Evolutionary conservation across 257 asterid genomes (phyloP).

Genomic region (Rauvolfia tetraphylla): DNA sequence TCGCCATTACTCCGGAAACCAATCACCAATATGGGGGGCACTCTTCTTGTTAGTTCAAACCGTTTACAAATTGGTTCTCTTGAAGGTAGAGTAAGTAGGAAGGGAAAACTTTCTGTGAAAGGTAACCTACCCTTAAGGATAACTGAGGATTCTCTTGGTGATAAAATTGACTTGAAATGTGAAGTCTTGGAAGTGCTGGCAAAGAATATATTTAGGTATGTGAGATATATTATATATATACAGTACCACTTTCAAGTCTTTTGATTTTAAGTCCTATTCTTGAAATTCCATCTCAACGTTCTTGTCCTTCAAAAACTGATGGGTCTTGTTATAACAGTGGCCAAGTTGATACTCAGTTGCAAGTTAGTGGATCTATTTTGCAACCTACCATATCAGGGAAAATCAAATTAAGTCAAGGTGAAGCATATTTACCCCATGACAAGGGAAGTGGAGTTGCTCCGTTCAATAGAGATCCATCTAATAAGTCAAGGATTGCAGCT

Average conservation of each 20-base stretch:
- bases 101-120: slow-evolving; percentile 81
- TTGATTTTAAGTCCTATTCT: not conserved
- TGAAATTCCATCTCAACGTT: not conserved
- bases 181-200: slow-evolving; percentile 97
- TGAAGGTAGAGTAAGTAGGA: slow-evolving; percentile 97
- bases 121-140: slow-evolving; percentile 82
- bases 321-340: slow-evolving; percentile 59
- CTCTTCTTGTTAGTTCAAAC: slow-evolving; percentile 84
- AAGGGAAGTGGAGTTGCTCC: slow-evolving; percentile 90
- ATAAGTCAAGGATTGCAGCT: slow-evolving; percentile 51
- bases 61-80: slow-evolving; percentile 73
- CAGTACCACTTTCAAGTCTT: not conserved
- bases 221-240: no score
- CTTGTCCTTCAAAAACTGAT: slow-evolving; percentile 22
- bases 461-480: slow-evolving; percentile 48
- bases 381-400: slow-evolving; percentile 98
- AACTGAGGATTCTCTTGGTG: slow-evolving; percentile 65
- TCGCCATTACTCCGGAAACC: slow-evolving; percentile 95
- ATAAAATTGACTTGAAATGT: slow-evolving; percentile 90
- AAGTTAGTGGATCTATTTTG: slow-evolving; percentile 83
- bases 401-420: slow-evolving; percentile 93
- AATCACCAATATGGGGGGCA: slow-evolving; percentile 86
- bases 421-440: slow-evolving; percentile 94
- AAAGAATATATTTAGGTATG: slow-evolving; percentile 84
- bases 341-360: slow-evolving; percentile 96